Evolutionary conservation across 192 early-diverging fungal species (phyloP).

Genomic region (Gryganskiella cystojenkinii): DNA sequence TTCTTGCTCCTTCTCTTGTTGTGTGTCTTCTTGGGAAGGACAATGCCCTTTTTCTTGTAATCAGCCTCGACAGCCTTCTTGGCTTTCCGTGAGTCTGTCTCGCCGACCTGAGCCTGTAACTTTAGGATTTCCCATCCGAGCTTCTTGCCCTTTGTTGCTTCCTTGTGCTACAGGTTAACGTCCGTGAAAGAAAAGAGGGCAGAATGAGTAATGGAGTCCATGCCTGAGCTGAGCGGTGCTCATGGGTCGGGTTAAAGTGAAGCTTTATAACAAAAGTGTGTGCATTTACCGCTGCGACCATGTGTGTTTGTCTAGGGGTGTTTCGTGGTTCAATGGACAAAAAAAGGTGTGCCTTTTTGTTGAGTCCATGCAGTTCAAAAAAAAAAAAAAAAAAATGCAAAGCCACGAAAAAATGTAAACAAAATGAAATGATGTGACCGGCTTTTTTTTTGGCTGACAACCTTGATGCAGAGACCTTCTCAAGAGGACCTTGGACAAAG

Average conservation of each 20-base stretch:
- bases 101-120: constrained; percentile 46
- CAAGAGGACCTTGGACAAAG: no score
- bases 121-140: constrained; percentile 48
- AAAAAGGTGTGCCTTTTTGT: background rate
- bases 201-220: background rate
- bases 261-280: background rate
- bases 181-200: background rate
- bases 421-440: constrained; percentile 4
- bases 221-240: background rate
- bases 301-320: background rate
- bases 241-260: background rate
- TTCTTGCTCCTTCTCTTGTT: background rate
- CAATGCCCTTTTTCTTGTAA: constrained; percentile 20
- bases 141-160: constrained; percentile 28
- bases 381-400: constrained; percentile 18
- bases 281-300: background rate
- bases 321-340: background rate
- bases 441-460: no score
- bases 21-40: background rate
- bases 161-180: background rate
- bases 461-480: no score
- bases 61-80: constrained; percentile 37
- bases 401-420: constrained; percentile 5
- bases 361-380: background rate
- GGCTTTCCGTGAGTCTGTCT: constrained; percentile 34